Evolutionary conservation across 129 eudicot genomes (phyloP).

Genomic region (Artemisia tridentata): DNA sequence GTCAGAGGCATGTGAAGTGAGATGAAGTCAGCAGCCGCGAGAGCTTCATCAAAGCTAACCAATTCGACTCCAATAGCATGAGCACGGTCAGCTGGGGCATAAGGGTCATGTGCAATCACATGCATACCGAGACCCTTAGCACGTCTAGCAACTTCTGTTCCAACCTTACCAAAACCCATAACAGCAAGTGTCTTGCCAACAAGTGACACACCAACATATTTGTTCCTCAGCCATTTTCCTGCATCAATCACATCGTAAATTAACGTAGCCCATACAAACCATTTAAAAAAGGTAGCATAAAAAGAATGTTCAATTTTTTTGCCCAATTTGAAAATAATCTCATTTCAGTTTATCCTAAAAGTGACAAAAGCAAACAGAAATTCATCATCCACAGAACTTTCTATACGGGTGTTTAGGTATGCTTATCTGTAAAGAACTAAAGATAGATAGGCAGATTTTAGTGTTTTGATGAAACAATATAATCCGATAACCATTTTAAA

Average conservation of each 20-base stretch:
- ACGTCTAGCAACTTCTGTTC: slow-evolving; percentile 95
- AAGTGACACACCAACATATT: slow-evolving; percentile 97
- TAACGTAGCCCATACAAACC: not conserved
- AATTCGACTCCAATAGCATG: slow-evolving; percentile 93
- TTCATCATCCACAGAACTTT: no score
- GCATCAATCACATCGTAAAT: not conserved
- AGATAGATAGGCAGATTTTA: no score
- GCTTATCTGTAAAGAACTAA: no score
- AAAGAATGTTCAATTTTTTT: not conserved
- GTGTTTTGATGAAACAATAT: no score
- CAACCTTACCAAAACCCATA: slow-evolving; percentile 97
- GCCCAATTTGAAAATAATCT: no score
- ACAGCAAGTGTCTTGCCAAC: slow-evolving; percentile 98
- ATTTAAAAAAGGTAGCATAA: not conserved
- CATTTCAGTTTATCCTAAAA: no score
- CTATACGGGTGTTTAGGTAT: no score
- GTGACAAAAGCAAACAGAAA: no score
- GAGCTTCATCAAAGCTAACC: slow-evolving; percentile 90
- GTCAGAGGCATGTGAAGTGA: slow-evolving; percentile 99
- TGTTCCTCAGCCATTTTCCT: slow-evolving; percentile 97
- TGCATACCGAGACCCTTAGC: slow-evolving; percentile 99
- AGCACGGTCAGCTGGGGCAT: slow-evolving; percentile 99
- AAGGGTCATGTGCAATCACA: slow-evolving; percentile 94
- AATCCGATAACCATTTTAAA: no score
- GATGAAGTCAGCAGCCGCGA: slow-evolving; percentile 75